phyloP scores from a whole-genome alignment of 257 asterid species.

The Rauvolfia tetraphylla region DNA sequence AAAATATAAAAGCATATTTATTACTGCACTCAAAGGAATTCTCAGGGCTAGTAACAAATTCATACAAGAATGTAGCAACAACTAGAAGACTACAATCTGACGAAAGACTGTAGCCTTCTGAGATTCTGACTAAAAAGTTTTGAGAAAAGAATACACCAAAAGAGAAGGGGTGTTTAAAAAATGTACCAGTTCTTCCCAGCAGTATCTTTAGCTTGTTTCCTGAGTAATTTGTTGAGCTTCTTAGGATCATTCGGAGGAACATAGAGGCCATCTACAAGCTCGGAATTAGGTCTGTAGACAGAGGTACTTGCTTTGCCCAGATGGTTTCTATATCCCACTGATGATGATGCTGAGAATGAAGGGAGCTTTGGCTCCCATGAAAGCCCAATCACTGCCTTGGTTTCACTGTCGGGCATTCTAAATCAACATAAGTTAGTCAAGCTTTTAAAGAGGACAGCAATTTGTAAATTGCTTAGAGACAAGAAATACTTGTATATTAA shows the following conservation, averaged over 20 bases:
- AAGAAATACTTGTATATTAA: neutral
- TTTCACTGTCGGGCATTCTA: slow-evolving; percentile 2
- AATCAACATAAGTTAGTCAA: neutral
- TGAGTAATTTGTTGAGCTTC: slow-evolving; percentile 53
- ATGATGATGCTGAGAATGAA: slow-evolving; percentile 25
- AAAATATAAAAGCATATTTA: neutral
- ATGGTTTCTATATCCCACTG: neutral
- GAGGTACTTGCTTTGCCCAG: slow-evolving; percentile 16
- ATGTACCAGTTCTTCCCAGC: slow-evolving; percentile 79
- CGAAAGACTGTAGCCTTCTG: neutral
- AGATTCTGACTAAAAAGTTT: neutral
- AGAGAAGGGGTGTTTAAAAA: slow-evolving; percentile 2
- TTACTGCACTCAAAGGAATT: neutral
- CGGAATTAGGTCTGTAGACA: slow-evolving; percentile 41
- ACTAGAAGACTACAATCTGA: neutral
- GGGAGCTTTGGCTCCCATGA: slow-evolving; percentile 73
- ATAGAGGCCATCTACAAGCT: slow-evolving; percentile 78
- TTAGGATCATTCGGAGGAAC: slow-evolving; percentile 83
- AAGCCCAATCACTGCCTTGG: slow-evolving; percentile 43
- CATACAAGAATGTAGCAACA: neutral
- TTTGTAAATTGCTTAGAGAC: neutral
- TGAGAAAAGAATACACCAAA: neutral
- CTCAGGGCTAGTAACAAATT: neutral
- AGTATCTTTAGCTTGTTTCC: slow-evolving; percentile 75
- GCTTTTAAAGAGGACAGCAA: neutral